These are phyloP conservation scores for Pyrrhoderma lamaoense DNA, from an alignment of 1,284 basidiomycete species.

Conservation along the genomic window DNA sequence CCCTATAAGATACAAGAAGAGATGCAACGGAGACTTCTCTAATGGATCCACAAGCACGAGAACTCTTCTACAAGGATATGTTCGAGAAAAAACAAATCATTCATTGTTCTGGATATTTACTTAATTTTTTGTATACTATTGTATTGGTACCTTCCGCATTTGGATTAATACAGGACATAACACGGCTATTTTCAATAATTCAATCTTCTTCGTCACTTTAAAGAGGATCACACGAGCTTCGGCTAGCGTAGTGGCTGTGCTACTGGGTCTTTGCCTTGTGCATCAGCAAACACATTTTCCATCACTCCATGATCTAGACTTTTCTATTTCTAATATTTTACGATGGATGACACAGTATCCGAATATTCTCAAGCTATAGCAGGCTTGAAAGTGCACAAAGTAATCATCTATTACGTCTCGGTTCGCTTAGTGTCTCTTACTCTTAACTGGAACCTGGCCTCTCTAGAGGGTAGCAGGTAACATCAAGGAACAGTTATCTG, in stretches of 20 bases:
- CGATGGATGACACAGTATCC: constrained; percentile 2
- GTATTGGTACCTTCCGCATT: too few species aligned
- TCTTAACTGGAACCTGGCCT: not conserved
- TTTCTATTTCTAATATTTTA: not conserved
- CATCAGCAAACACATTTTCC: not conserved
- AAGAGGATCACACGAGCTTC: too few species aligned
- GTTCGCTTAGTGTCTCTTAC: not conserved
- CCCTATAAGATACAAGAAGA: constrained; percentile 5
- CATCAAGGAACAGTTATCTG: constrained; percentile 13
- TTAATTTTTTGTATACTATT: too few species aligned
- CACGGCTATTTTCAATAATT: too few species aligned
- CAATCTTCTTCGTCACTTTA: too few species aligned
- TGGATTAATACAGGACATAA: too few species aligned
- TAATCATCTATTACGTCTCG: not conserved
- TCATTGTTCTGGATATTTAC: too few species aligned
- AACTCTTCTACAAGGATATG: too few species aligned
- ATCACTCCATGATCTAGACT: not conserved
- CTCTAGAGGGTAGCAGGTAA: constrained; percentile 12
- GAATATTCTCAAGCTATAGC: not conserved
- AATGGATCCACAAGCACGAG: too few species aligned
- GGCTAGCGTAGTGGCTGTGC: too few species aligned
- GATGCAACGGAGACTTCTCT: not conserved
- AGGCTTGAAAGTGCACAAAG: constrained; percentile 13
- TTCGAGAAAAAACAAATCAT: too few species aligned
- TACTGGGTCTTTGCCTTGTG: too few species aligned